These are phyloP conservation scores for Fonsecaea pedrosoi DNA, from an alignment of 2,329 filamentous ascomycete genomes.

Conservation along the genomic window DNA sequence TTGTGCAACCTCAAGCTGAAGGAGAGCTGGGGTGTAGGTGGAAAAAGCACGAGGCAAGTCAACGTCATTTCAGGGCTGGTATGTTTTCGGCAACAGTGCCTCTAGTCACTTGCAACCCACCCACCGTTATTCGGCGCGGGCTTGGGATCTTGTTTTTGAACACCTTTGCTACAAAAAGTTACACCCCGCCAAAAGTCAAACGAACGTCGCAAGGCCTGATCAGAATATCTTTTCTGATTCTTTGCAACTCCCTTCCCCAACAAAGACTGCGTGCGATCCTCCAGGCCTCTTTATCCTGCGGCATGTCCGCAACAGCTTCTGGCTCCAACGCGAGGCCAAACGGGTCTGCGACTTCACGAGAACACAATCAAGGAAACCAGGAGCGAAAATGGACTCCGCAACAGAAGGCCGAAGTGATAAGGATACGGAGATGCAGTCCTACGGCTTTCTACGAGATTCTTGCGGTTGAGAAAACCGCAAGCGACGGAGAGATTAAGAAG, in stretches of 20 bases:
- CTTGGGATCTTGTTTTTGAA: constrained; percentile 27
- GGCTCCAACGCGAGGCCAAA: constrained; percentile 53
- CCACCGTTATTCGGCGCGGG: constrained; percentile 20
- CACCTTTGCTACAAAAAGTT: constrained; percentile 29
- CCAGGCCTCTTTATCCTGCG: constrained; percentile 24
- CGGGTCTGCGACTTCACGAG: constrained; percentile 52
- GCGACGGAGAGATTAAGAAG: constrained; percentile 92
- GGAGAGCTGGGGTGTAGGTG: background rate
- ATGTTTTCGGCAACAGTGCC: constrained; percentile 14
- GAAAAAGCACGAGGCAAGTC: background rate
- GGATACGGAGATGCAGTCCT: constrained; percentile 80
- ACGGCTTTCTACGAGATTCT: constrained; percentile 98
- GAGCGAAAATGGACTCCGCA: constrained; percentile 76
- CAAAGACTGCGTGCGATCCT: background rate
- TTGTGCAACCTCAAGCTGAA: background rate
- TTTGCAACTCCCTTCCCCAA: background rate
- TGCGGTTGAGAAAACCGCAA: constrained; percentile 69
- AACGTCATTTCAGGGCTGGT: constrained; percentile 17
- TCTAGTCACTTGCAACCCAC: constrained; percentile 21
- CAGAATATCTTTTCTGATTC: background rate
- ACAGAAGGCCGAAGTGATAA: constrained; percentile 88
- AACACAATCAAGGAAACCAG: constrained; percentile 59
- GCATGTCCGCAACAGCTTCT: constrained; percentile 53
- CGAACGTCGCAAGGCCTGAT: background rate
- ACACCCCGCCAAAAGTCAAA: constrained; percentile 2